Evolutionary conservation across 2,329 filamentous ascomycete species (phyloP).

Genomic region (Ceratocystis lukuohia): DNA sequence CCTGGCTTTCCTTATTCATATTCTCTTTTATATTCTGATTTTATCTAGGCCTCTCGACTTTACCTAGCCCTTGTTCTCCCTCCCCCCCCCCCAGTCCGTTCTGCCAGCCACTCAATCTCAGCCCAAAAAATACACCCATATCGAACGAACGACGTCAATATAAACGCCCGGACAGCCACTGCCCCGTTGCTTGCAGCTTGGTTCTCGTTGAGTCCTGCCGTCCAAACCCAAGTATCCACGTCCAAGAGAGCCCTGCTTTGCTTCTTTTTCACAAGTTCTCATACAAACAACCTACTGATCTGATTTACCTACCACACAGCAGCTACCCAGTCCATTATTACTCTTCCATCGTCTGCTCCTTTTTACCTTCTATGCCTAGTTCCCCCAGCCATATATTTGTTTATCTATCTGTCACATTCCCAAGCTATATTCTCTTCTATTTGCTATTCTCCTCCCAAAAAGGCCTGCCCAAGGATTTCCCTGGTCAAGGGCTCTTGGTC

Average conservation of each 20-base stretch:
- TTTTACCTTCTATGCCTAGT: neutral
- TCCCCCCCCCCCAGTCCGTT: neutral
- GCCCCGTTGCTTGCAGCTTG: neutral
- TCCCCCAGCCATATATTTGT: neutral
- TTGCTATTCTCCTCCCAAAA: neutral
- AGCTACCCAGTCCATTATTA: neutral
- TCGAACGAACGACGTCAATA: neutral
- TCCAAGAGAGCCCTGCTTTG: neutral
- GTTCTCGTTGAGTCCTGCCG: neutral
- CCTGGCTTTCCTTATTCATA: neutral
- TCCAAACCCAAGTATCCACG: neutral
- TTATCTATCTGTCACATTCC: neutral
- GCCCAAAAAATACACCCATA: neutral
- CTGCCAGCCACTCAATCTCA: slow-evolving; percentile 2
- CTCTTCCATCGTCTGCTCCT: neutral
- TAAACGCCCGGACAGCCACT: neutral
- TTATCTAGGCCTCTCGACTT: neutral
- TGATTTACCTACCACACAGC: no score
- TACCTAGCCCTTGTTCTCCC: neutral
- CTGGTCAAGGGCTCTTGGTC: neutral
- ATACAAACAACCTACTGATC: neutral
- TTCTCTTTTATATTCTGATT: neutral
- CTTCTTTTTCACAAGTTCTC: neutral
- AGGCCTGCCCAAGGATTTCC: neutral
- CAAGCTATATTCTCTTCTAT: neutral